Base-by-base conservation (phyloP, 2,329 filamentous ascomycete species). In the Ophiosphaerella korrae region DNA sequence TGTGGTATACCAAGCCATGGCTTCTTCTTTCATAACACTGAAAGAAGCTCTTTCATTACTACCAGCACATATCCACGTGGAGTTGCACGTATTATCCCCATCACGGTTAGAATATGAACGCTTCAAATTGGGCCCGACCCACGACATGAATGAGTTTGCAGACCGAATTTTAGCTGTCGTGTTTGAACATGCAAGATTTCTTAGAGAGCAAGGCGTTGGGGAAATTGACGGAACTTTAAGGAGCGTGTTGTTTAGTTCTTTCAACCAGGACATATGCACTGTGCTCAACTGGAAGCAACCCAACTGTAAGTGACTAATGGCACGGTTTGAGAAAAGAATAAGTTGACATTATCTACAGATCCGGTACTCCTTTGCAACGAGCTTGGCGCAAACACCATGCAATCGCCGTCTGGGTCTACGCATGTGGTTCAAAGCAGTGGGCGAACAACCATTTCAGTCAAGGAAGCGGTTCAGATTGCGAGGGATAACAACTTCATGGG, bases 231-330 rank as follows among this genome's bases (percentile, higher is more conserved):
- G 90, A 47, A 84, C 87, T 13, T 87, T 94, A 61, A 83, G 92
- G 35, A 96, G 90, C 11, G 88, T 99, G 45, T 90, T 97, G 9
- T 97, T 99, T 72, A 95, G 90, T 64, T 96, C 91, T 18, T 96
- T 93, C 74, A 97, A 96, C 70, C 82, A 90, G 11, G 88, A 88
- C 57, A 84, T 97, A 16, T 99, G 94, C 75, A 95, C 90, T 13
- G 92, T 93, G 5, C 77, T 99, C 64, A 99, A 99, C 75, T 99
- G 94, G 94, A 99, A 99, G 74, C 94, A 99, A 74, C 94, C 94
- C 2, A 99, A 97, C 70, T 99, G 85, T 87, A 71, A 76, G 83
- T 76, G 18, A n/a, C 2, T n/a, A 11, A 3, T 24, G 18, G 18
- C 9, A 34, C 2, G n/a, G 21, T 24, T 36, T 13, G 42, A 11